Base-by-base conservation (phyloP, 768 basidiomycete species). In the Xerocomellus intermedius region DNA sequence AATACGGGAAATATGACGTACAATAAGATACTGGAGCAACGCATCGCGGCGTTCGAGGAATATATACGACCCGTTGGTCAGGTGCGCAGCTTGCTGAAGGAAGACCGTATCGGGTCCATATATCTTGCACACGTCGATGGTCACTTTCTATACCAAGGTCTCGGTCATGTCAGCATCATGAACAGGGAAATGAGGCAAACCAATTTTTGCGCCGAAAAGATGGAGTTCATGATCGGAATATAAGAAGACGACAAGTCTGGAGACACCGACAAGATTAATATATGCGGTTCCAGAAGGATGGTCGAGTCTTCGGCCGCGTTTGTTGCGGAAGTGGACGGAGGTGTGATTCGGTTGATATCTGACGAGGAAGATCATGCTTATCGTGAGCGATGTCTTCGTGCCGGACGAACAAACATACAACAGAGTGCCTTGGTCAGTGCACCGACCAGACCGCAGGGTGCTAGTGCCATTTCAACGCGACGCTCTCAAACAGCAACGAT, bases 141-240 rank as follows among this genome's bases (percentile, higher is more conserved):
- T 91, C 19, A 96, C 90, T 85, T 92, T 95, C 96, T 98, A 37
- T 19, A 42, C 41, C 42, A 44, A 50, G 6, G 7, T 41, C 6
- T 56, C 44, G 37, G 82, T 82, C 51, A 54, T 2, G 16, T 49
- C 35, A 19, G 5, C 16, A 19, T 32, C 30, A 21, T 12, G 37
- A 39, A 43, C 51, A 33, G 22, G 48, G 28, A 39, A 52, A 21
- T 6, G 7, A 19, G 48, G 72, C 87, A 62, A 59, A 91, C 96
- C 61, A 94, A 79, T 76, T 99, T 99, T 72, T 99, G 97, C 5
- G 97, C 97, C 17, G 95, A 94, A 74, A 99, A 99, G 46, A 98
- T 98, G 50, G 94, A 87, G 69, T 98, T 98, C 97, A 99, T 99
- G 68, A 98, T 86, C 24, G 96, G 92, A 46, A 98, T 96, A 72